These are phyloP conservation scores for Durio zibethinus DNA, from an alignment of 345 rosid genomes.

Conservation along the genomic window DNA sequence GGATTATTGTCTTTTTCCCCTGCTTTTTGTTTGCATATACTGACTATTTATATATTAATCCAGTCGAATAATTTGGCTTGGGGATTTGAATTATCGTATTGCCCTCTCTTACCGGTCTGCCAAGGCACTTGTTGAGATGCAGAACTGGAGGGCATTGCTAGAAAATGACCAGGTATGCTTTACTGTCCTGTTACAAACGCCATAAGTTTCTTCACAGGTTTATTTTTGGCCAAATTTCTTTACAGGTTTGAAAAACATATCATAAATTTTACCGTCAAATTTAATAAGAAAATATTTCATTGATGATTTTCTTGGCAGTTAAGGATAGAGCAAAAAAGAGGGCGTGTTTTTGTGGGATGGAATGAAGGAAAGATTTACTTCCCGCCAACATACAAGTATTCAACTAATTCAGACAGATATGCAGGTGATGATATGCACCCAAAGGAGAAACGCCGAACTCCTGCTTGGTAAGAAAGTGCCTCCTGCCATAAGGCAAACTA, in stretches of 20 bases:
- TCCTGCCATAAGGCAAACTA: not conserved
- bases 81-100: conserved; percentile 95
- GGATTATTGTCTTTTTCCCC: not conserved
- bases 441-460: conserved; percentile 95
- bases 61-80: conserved; percentile 97
- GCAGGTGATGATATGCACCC: conserved; percentile 89
- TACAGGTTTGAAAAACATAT: not conserved
- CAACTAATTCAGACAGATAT: conserved; percentile 93
- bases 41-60: conserved; percentile 12
- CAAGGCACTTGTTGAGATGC: conserved; percentile 97
- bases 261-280: not conserved
- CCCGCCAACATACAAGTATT: conserved; percentile 98
- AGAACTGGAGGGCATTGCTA: conserved; percentile 90
- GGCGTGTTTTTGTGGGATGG: conserved; percentile 89
- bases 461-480: conserved; percentile 73
- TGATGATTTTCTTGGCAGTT: conserved; percentile 44
- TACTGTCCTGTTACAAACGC: not conserved
- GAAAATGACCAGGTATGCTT: conserved; percentile 84
- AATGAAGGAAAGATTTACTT: conserved; percentile 91
- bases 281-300: not conserved
- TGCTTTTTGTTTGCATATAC: not conserved
- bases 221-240: too few species aligned
- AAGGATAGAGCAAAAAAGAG: conserved; percentile 80
- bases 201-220: too few species aligned
- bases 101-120: conserved; percentile 93